Conservation (phyloP, 2,329 filamentous ascomycete species). For the Exophiala oligosperma region DNA sequence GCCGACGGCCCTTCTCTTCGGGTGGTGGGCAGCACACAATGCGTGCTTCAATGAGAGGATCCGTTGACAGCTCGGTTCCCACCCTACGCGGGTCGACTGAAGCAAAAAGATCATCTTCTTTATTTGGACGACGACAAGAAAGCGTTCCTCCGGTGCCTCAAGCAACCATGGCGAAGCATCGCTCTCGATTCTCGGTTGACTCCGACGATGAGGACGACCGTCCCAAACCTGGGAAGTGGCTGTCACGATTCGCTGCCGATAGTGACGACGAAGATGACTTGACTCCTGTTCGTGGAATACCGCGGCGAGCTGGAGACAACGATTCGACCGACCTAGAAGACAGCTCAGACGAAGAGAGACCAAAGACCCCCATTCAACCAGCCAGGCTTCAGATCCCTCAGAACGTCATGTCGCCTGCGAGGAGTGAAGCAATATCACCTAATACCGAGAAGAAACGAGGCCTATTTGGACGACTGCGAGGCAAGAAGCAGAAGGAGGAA, state of each 20-base stretch:
- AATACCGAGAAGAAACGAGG: conserved; percentile 43
- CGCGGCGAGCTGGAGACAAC: conserved; percentile 57
- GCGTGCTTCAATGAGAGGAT: conserved; percentile 51
- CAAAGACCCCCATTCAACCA: conserved; percentile 25
- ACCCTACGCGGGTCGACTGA: conserved; percentile 25
- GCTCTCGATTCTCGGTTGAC: conserved; percentile 53
- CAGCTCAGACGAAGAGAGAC: conserved; percentile 55
- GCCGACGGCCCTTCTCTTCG: conserved; percentile 48
- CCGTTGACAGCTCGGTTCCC: conserved; percentile 40
- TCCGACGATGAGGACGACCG: conserved; percentile 62
- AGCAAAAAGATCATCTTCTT: conserved; percentile 40
- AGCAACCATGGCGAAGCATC: conserved; percentile 31
- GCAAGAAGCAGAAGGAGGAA: conserved; percentile 57
- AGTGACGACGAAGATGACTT: conserved; percentile 68
- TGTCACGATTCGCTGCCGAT: conserved; percentile 68
- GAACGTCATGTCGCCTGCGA: conserved; percentile 40
- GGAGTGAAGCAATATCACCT: conserved; percentile 27
- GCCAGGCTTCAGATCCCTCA: conserved; percentile 27
- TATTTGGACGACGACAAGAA: conserved; percentile 38
- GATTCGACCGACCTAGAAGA: conserved; percentile 64
- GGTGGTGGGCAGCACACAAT: conserved; percentile 44
- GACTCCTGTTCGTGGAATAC: conserved; percentile 61
- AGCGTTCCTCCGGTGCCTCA: conserved; percentile 36
- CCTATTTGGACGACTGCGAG: conserved; percentile 55
- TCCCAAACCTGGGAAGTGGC: conserved; percentile 40